Conservation (phyloP, 352 stramenopile species). For the Aphanomyces astaci region DNA sequence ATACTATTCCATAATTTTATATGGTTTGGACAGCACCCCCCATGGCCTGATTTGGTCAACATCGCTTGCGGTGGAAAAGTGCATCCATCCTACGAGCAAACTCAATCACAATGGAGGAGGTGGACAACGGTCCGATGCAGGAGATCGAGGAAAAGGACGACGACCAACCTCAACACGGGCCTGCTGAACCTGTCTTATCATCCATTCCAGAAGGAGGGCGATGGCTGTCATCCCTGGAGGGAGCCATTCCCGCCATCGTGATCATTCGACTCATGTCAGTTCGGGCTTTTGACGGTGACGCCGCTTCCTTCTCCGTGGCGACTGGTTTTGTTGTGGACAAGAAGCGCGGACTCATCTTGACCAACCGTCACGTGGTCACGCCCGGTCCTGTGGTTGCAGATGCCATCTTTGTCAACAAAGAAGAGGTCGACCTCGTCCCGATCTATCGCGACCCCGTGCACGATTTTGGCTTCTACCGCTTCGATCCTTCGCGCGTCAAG, state of each 20-base stretch:
- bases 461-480: slow-evolving; percentile 89
- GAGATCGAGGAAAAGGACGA: slow-evolving; percentile 1
- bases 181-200: not conserved
- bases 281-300: slow-evolving; percentile 82
- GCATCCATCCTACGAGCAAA: not conserved
- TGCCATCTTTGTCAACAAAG: slow-evolving; percentile 91
- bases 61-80: not conserved
- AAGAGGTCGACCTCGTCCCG: slow-evolving; percentile 85
- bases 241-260: slow-evolving; percentile 69
- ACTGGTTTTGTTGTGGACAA: slow-evolving; percentile 90
- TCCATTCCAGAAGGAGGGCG: slow-evolving; percentile 44
- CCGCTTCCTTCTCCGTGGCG: slow-evolving; percentile 76
- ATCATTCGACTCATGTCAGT: slow-evolving; percentile 83
- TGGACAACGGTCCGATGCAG: slow-evolving; percentile 8
- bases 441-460: slow-evolving; percentile 89
- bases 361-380: slow-evolving; percentile 89
- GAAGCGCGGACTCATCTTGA: slow-evolving; percentile 82
- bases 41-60: not conserved
- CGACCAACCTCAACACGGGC: not conserved
- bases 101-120: slow-evolving; percentile 6
- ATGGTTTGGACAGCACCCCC: not conserved
- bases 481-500: slow-evolving; percentile 83
- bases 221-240: slow-evolving; percentile 63
- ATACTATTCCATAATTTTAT: not conserved
- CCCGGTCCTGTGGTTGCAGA: slow-evolving; percentile 81